phyloP scores from a whole-genome alignment of 306 rosid species.

The Trifolium fragiferum region DNA sequence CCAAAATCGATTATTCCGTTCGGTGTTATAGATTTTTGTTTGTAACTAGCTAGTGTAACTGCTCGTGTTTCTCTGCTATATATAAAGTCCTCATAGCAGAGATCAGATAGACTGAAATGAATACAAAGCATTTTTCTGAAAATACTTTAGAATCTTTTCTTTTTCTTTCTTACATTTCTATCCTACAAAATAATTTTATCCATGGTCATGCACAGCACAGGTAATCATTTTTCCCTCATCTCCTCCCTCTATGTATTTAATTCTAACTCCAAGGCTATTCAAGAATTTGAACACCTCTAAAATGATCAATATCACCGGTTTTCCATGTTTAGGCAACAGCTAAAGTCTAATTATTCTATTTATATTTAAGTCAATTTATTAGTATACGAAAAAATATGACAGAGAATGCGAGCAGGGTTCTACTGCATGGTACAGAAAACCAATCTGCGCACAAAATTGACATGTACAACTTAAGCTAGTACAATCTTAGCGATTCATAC shows the following conservation, averaged over 20 bases:
- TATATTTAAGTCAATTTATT: no score
- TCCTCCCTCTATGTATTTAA: not conserved
- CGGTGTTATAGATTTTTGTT: not conserved
- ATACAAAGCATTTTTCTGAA: not conserved
- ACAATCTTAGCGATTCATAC: no score
- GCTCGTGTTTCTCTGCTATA: slow-evolving; percentile 2
- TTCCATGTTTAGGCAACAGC: not conserved
- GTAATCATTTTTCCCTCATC: not conserved
- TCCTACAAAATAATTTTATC: not conserved
- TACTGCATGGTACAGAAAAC: no score
- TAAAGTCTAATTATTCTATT: no score
- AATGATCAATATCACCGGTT: not conserved
- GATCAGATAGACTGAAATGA: not conserved
- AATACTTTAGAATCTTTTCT: not conserved
- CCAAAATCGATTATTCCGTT: not conserved
- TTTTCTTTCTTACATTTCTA: not conserved
- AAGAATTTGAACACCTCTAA: not conserved
- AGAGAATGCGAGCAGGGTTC: no score
- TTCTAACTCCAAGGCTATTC: slow-evolving; percentile 9
- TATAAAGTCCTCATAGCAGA: not conserved
- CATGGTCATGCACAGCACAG: slow-evolving; percentile 14
- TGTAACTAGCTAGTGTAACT: not conserved
- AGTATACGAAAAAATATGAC: no score
- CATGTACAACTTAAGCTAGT: no score
- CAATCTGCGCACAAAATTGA: no score